Conservation (phyloP, 1,284 basidiomycete species). For the Cryptococcus sp. region DNA sequence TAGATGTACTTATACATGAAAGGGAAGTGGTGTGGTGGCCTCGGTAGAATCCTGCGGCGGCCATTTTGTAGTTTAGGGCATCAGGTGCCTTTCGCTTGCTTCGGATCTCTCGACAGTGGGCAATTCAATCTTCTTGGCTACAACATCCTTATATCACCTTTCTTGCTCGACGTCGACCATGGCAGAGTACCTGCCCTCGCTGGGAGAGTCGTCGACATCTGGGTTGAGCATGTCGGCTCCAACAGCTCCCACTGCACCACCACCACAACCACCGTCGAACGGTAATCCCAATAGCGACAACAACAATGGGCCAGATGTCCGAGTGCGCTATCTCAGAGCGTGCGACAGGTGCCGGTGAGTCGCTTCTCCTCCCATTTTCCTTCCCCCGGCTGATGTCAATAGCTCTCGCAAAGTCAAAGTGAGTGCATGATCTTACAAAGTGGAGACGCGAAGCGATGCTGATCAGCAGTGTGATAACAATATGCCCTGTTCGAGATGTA, state of each 20-base stretch:
- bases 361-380: not conserved
- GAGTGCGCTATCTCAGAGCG: constrained; percentile 1
- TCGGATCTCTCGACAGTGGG: too few species aligned
- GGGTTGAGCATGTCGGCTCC: not conserved
- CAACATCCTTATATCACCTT: not conserved
- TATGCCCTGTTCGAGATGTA: constrained; percentile 3
- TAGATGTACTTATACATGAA: too few species aligned
- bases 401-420: constrained; percentile 2
- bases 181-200: not conserved
- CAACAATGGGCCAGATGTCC: not conserved
- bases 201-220: not conserved
- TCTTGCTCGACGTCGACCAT: too few species aligned
- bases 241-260: not conserved
- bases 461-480: constrained; percentile 1
- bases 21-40: too few species aligned
- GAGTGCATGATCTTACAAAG: not conserved
- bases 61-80: too few species aligned
- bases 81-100: too few species aligned
- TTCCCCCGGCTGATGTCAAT: too few species aligned
- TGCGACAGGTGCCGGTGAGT: constrained; percentile 2
- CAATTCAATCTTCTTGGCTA: not conserved
- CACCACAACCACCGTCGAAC: not conserved
- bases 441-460: not conserved
- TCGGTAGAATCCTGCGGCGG: too few species aligned
- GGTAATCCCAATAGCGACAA: not conserved